Conservation (phyloP, 169 alveolate genomes). For the Plasmodium adleri region DNA sequence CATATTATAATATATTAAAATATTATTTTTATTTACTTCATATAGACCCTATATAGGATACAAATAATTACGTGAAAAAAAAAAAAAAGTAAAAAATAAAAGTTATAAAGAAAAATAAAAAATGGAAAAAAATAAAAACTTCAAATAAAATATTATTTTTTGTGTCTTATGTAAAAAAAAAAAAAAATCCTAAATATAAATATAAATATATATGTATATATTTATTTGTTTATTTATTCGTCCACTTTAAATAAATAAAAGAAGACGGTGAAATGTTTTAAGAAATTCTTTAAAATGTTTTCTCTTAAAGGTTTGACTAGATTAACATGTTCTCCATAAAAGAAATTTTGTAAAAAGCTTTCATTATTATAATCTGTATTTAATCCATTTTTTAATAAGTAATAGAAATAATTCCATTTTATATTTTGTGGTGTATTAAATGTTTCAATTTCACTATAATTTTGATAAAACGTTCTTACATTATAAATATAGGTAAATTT, state of each 20-base stretch:
- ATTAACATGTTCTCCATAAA: slow-evolving; percentile 25
- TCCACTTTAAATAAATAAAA: slow-evolving; percentile 45
- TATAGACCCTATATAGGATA: too few relatives aligned
- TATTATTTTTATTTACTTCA: too few relatives aligned
- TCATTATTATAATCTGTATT: slow-evolving; percentile 44
- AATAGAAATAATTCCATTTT: slow-evolving; percentile 57
- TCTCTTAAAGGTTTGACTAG: slow-evolving; percentile 19
- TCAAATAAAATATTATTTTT: too few relatives aligned
- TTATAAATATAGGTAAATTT: slow-evolving; percentile 54
- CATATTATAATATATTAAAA: too few relatives aligned
- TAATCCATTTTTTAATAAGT: slow-evolving; percentile 40
- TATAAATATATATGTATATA: background rate
- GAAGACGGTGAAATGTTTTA: slow-evolving; percentile 42
- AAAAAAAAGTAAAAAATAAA: too few relatives aligned
- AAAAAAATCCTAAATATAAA: background rate
- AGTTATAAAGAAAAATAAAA: too few relatives aligned
- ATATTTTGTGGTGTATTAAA: slow-evolving; percentile 55
- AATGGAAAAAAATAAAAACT: too few relatives aligned
- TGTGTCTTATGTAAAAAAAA: background rate
- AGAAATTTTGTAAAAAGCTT: slow-evolving; percentile 27
- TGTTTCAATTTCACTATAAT: slow-evolving; percentile 1
- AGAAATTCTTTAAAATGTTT: slow-evolving; percentile 14
- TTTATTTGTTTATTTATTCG: background rate
- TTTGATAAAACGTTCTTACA: slow-evolving; percentile 5
- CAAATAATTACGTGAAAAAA: too few relatives aligned